phyloP scores from a whole-genome alignment of 1,139 yeast species.

The Yamadazyma siamensis region DNA sequence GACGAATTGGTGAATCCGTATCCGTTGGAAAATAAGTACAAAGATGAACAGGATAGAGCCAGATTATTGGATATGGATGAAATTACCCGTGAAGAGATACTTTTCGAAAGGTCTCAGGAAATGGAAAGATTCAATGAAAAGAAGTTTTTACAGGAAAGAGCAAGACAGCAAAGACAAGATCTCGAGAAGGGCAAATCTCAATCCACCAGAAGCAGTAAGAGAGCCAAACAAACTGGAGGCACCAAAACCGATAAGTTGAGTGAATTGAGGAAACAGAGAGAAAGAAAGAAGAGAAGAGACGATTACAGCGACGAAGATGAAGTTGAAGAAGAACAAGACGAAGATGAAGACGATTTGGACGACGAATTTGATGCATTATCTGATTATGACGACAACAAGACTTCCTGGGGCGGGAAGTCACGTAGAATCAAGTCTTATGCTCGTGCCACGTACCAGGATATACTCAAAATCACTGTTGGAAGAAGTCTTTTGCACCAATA shows the following conservation, averaged over 20 bases:
- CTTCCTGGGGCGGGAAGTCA: conserved; percentile 49
- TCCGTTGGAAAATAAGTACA: conserved; percentile 90
- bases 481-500: conserved; percentile 71
- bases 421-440: conserved; percentile 20
- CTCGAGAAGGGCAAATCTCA: conserved; percentile 11
- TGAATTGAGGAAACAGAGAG: conserved; percentile 84
- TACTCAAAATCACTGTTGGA: conserved; percentile 72
- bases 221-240: conserved; percentile 25
- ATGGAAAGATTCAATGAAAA: conserved; percentile 85
- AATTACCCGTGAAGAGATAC: conserved; percentile 82
- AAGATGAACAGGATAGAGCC: conserved; percentile 74
- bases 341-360: conserved; percentile 41
- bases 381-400: conserved; percentile 42
- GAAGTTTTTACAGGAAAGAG: conserved; percentile 76
- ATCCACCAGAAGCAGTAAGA: conserved; percentile 24
- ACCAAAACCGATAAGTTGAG: conserved; percentile 57
- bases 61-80: conserved; percentile 75
- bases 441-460: conserved; percentile 46
- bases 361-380: conserved; percentile 32
- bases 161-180: conserved; percentile 52
- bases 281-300: conserved; percentile 46
- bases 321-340: conserved; percentile 33
- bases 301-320: conserved; percentile 43
- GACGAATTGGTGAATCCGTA: conserved; percentile 64
- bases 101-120: conserved; percentile 90